These are phyloP conservation scores for Carex arenaria DNA, from an alignment of 202 grass and related monocot species.

Conservation along the genomic window DNA sequence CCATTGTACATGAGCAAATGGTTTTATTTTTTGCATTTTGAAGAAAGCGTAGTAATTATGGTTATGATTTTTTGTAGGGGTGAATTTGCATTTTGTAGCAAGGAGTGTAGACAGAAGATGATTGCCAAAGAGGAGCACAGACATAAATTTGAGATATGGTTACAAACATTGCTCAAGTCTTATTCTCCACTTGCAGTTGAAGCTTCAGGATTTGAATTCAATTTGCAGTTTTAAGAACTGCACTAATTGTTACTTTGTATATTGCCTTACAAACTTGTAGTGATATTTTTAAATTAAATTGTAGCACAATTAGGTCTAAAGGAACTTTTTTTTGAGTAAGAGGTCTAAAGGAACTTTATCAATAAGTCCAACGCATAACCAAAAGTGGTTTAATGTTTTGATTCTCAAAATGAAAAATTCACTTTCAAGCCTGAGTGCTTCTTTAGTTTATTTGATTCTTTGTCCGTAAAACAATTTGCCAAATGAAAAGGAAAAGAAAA, in stretches of 20 bases:
- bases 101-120: slow-evolving; percentile 21
- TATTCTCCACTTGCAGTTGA: neutral
- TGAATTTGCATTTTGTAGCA: slow-evolving; percentile 33
- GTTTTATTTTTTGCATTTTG: too few relatives aligned
- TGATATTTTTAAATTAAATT: neutral
- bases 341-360: neutral
- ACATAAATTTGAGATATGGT: slow-evolving; percentile 21
- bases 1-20: neutral
- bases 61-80: slow-evolving; percentile 1
- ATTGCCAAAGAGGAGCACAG: slow-evolving; percentile 27
- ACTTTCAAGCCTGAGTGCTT: neutral
- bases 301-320: neutral
- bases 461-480: neutral
- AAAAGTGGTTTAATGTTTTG: neutral
- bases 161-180: slow-evolving; percentile 7
- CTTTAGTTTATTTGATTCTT: neutral
- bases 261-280: neutral
- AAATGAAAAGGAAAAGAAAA: neutral
- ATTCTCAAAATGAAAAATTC: neutral
- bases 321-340: too few relatives aligned
- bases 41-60: neutral
- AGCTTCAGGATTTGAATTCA: neutral
- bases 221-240: neutral
- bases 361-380: neutral
- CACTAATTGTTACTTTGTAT: too few relatives aligned